Evolutionary conservation across 805 yeast genomes (phyloP).

Genomic region (Ogataea allantospora): DNA sequence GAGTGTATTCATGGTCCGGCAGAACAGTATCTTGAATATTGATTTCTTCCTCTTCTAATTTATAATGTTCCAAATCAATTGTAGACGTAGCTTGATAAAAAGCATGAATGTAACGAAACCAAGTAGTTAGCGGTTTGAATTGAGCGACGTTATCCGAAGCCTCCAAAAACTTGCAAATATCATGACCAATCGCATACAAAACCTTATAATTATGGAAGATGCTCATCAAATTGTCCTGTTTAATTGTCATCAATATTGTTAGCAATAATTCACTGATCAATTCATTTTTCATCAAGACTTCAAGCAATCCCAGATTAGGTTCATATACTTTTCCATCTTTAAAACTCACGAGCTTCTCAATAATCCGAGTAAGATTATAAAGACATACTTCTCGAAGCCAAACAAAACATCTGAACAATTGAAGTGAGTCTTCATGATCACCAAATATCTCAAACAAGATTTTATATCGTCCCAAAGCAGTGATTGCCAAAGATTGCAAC

Average conservation of each 20-base stretch:
- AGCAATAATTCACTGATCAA: conserved; percentile 27
- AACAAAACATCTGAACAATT: conserved; percentile 25
- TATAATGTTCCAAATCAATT: conserved; percentile 46
- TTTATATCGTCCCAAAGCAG: conserved; percentile 27
- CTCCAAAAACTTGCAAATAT: conserved; percentile 19
- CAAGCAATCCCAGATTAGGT: conserved; percentile 15
- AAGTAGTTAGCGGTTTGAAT: conserved; percentile 23
- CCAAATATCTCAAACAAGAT: conserved; percentile 28
- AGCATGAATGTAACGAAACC: conserved; percentile 35
- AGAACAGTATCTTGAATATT: conserved; percentile 30
- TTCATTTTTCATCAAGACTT: conserved; percentile 22
- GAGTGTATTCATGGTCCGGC: conserved; percentile 27
- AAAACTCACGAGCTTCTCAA: conserved; percentile 18
- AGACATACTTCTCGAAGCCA: conserved; percentile 28
- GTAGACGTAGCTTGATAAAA: conserved; percentile 49
- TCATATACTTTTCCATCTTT: conserved; percentile 12
- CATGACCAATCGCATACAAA: conserved; percentile 27
- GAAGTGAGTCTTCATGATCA: conserved; percentile 26
- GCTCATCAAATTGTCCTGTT: conserved; percentile 31
- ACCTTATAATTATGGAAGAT: conserved; percentile 28
- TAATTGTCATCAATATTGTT: conserved; percentile 28
- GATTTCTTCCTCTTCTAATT: conserved; percentile 35
- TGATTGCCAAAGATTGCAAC: conserved; percentile 26
- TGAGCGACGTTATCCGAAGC: conserved; percentile 16
- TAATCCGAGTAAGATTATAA: conserved; percentile 19